Base-by-base conservation (phyloP, 2,329 filamentous ascomycete species). In the Cryphonectria nitschkei region DNA sequence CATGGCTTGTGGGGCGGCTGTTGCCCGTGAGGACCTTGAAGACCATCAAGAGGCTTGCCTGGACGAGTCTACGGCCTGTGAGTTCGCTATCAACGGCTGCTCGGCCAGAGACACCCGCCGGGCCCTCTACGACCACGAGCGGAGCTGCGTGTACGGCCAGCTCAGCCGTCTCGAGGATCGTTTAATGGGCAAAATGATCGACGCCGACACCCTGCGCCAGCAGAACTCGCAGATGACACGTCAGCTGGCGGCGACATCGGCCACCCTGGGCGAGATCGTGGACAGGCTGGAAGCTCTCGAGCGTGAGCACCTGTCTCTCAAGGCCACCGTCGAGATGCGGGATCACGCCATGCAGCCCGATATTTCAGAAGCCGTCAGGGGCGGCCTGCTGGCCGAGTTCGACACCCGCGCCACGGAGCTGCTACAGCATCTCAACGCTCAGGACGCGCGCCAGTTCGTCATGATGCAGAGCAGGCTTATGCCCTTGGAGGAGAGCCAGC, bases 401-500 rank as follows among this genome's bases (percentile, higher is more conserved):
- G 87, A 89, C 75, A 84, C 76, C 77, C 86, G 82, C 78, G 85
- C 90, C 58, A 87, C 88, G 74, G 85, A 87, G 65, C 79, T 90
- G 2, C 86, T 87, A 66, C 85, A 87, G 69, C 85, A 85, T 58
- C 75, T 90, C 52, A 86, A 84, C 29, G 88, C 89, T 70, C 82
- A 89, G 65, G 88, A 90, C 75, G 86, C 85, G 3, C 84, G 87
- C 65, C 88, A 90, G 76, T 88, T 85, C 43, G 86, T 89, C 79
- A 86, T 88, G 83, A 83, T 89, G 11, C 83, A 90, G 76, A 90
- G 89, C 74, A 87, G 90, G 77, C 86, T 88, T 6, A 84, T 89
- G 75, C 87, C 86, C 9, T 85, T 90, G 72, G 87, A 88, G 70
- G 88, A 90, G 71, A 87, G 90, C 77, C 83, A 90, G n/a, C 84